Conservation (phyloP, 345 rosid genomes). For the Ricinus communis region DNA sequence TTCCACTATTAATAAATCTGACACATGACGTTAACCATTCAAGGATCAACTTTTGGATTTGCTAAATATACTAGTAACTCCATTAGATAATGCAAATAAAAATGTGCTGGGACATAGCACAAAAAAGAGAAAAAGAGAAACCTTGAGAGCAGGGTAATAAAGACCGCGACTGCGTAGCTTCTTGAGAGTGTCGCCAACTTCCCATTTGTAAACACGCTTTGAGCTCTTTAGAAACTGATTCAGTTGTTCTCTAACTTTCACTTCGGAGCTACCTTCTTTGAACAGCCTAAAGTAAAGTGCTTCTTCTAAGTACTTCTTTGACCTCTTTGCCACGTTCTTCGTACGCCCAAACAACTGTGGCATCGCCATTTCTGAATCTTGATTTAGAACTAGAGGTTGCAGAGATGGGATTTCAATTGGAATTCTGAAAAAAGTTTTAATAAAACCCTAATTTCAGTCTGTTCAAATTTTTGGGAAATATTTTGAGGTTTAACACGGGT, state of each 20-base stretch:
- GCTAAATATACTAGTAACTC: no score
- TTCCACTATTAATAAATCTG: no score
- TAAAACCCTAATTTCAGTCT: slow-evolving; percentile 5
- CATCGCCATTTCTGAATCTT: slow-evolving; percentile 48
- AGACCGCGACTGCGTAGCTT: slow-evolving; percentile 76
- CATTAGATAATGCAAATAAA: no score
- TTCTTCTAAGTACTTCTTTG: slow-evolving; percentile 85
- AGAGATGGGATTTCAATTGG: not conserved
- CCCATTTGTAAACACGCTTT: slow-evolving; percentile 95
- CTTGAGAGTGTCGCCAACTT: slow-evolving; percentile 78
- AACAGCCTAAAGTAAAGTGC: slow-evolving; percentile 68
- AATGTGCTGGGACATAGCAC: no score
- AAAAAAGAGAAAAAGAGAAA: slow-evolving; percentile 12
- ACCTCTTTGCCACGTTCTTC: slow-evolving; percentile 56
- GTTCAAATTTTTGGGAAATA: not conserved
- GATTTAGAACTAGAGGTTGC: not conserved
- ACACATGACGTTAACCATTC: no score
- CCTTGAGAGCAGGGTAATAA: slow-evolving; percentile 89
- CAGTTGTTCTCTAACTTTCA: slow-evolving; percentile 62
- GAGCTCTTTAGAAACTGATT: slow-evolving; percentile 77
- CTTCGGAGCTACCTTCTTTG: slow-evolving; percentile 72
- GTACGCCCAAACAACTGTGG: slow-evolving; percentile 64
- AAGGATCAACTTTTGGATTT: no score
- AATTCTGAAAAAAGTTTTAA: not conserved
- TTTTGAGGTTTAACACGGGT: not conserved